Conservation (phyloP, 352 stramenopile genomes). For the Thalassiosira ordinaria region DNA sequence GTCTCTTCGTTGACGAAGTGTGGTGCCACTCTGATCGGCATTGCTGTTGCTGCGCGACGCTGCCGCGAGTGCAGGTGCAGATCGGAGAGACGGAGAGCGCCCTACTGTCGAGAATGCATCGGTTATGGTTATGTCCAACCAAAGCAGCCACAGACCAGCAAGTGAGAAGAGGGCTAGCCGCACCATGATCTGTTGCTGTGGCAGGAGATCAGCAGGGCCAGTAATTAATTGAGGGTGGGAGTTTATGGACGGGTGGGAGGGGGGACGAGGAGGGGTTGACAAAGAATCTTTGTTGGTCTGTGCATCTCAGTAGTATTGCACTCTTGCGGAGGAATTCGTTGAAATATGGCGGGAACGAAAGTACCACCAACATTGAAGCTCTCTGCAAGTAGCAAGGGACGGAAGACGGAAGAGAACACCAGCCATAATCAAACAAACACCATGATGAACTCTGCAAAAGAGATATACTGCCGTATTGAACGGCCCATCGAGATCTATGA, state of each 20-base stretch:
- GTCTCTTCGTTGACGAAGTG: background rate
- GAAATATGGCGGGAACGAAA: too few relatives aligned
- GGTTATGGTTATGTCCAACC: too few relatives aligned
- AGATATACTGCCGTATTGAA: slow-evolving; percentile 19
- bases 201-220: background rate
- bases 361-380: too few relatives aligned
- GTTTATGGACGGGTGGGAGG: background rate
- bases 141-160: background rate
- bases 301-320: too few relatives aligned
- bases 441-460: slow-evolving; percentile 27
- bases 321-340: too few relatives aligned
- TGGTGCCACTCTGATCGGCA: background rate
- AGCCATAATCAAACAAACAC: background rate
- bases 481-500: slow-evolving; percentile 64
- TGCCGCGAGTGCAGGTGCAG: too few relatives aligned
- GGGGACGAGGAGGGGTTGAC: too few relatives aligned
- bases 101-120: slow-evolving; percentile 1
- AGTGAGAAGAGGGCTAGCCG: background rate
- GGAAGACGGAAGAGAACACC: background rate
- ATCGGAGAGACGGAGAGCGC: background rate
- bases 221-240: background rate
- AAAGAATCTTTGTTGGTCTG: too few relatives aligned
- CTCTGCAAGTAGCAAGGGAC: background rate
- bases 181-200: background rate
- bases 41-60: background rate